Conservation (phyloP, 2,329 filamentous ascomycete species). For the Moelleriella libera region DNA sequence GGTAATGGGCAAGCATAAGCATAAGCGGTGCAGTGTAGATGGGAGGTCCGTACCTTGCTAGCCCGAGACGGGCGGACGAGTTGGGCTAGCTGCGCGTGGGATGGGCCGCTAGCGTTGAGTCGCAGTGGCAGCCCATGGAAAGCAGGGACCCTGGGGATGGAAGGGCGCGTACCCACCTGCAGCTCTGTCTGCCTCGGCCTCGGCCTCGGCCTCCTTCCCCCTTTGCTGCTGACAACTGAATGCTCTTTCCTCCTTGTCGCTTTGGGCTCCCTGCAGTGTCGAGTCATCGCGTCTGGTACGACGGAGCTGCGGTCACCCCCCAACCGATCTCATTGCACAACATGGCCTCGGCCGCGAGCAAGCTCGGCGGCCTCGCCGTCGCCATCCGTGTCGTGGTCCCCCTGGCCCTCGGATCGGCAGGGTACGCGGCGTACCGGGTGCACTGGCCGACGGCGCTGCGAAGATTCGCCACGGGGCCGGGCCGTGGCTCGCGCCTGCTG, state of each 20-base stretch:
- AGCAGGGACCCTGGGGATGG: neutral
- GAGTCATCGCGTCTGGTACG: too few species aligned
- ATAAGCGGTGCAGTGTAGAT: too few species aligned
- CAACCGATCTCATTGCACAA: neutral
- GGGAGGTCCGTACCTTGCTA: too few species aligned
- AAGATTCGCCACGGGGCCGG: conserved; percentile 38
- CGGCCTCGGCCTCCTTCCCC: neutral
- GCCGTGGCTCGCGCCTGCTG: conserved; percentile 35
- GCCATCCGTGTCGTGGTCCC: conserved; percentile 27
- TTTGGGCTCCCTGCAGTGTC: too few species aligned
- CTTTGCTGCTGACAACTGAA: neutral
- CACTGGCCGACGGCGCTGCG: conserved; percentile 24
- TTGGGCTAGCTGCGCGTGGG: too few species aligned
- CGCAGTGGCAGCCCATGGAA: neutral
- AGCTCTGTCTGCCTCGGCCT: neutral
- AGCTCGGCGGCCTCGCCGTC: conserved; percentile 17
- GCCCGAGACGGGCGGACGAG: too few species aligned
- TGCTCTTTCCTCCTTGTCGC: too few species aligned
- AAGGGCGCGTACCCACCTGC: too few species aligned
- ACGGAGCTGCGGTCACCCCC: neutral
- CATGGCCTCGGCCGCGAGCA: conserved; percentile 18
- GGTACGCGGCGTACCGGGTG: conserved; percentile 31
- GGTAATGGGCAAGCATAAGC: too few species aligned
- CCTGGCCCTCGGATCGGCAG: conserved; percentile 24
- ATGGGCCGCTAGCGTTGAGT: too few species aligned